Conservation (phyloP, 306 rosid species). For the Psophocarpus tetragonolobus region DNA sequence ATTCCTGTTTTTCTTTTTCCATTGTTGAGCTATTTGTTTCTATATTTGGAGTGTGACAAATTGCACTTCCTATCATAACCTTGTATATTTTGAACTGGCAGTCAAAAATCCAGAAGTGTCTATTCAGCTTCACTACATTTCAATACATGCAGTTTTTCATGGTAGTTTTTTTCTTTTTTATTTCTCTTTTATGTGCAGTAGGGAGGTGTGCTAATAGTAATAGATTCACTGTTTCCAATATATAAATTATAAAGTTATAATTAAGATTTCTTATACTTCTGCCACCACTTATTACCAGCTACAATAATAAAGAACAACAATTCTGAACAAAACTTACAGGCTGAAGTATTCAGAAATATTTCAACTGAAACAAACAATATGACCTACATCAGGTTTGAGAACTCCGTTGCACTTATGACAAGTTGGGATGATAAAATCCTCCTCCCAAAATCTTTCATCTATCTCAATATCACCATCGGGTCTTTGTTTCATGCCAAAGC, state of each 20-base stretch:
- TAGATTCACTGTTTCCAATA: neutral
- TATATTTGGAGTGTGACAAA: neutral
- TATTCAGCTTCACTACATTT: neutral
- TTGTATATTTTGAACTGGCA: neutral
- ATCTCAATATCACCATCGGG: conserved; percentile 98
- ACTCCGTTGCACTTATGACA: conserved; percentile 84
- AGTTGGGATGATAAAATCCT: conserved; percentile 78
- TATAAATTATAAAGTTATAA: neutral
- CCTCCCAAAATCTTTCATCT: conserved; percentile 93
- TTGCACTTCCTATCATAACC: neutral
- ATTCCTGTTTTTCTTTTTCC: neutral
- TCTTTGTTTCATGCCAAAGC: conserved; percentile 96
- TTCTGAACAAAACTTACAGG: neutral
- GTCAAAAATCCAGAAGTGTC: neutral
- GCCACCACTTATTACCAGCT: conserved; percentile 5
- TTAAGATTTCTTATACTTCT: neutral
- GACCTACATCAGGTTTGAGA: conserved; percentile 91
- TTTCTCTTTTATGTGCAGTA: neutral
- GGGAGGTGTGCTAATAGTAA: neutral
- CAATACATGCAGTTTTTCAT: neutral
- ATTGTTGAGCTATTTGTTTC: neutral
- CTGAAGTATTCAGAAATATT: conserved; percentile 20
- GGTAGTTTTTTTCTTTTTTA: neutral
- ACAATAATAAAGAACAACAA: conserved; percentile 2
- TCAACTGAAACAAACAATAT: conserved; percentile 25